Evolutionary conservation across 257 asterid genomes (phyloP), one percentile per base, ranked within the genome.

Genomic region (Solanum pinnatisectum): DNA sequence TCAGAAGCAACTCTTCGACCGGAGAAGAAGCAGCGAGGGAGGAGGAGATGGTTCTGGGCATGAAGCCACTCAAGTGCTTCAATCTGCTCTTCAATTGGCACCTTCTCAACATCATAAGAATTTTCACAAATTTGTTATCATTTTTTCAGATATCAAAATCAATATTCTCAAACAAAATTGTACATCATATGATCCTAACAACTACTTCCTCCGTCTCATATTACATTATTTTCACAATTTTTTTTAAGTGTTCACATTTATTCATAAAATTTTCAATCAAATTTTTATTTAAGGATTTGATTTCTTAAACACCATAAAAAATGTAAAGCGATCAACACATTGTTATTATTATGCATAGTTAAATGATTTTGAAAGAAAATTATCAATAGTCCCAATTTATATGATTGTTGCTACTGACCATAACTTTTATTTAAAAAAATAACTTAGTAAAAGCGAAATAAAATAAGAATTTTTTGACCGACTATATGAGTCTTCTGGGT

Each of bases 21-120:
- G 83, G 99, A 96, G 93, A 97, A 97, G 89, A 89, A 97, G 85
- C 98, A 95, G 44, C 99, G 98, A 13, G 99, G 99, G 52, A 95
- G 95, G 84, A 86, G 81, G 42, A 56, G 76, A 14, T 92, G 92
- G 71, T 83, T 88, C 89, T 97, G 99, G 10, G 96, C 94, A 70
- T 92, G 94, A 23, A 97, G 98, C 99, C 99, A 97, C 32, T 95
- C 94, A 6, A 96, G 94, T 46, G 98, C 96, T 56, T 92, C 95
- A n/a, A 95, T 91, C 84, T 91, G 93, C 92, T 94, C 90, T 88
- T 90, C 85, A 32, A 97, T 91, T n/a, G 99, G 99, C 77, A 96
- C 98, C 99, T 97, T 56, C 32, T 46, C 56, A 46, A 46, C 7
- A 46, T 46, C 56, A 14, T 4, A 49, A 49, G 65, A 20, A 56